Base-by-base conservation (phyloP, 2,329 filamentous ascomycete species). In the Cladobotryum protrusum region DNA sequence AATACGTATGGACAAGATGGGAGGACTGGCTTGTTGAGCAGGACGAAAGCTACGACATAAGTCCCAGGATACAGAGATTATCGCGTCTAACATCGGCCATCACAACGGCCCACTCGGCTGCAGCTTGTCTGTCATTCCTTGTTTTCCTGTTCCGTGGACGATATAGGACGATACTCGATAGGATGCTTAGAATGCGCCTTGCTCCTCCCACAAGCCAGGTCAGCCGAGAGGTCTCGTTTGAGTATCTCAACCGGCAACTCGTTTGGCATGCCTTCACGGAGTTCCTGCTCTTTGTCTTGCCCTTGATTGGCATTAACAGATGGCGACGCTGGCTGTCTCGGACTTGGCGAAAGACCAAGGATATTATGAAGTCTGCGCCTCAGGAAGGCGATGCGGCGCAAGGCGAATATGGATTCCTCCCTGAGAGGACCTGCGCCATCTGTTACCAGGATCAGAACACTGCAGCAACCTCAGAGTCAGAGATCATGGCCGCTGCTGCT, bases 201-300 rank as follows among this genome's bases (percentile, higher is more conserved):
- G 86, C 89, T 3, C 87, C 93, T 7, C 86, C 87, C 5, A 91
- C 86, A 3, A 89, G 82, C 62, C 88, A 95, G 64, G 86, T 95
- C 56, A 89, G 83, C 64, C 81, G 92, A 32, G 90, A 97, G 68
- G 91, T 99, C 20, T 95, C 89, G 1, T 97, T 99, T 64, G 93
- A 99, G 70, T 97, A 96, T 62, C 81, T 97, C 45, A 99, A 99
- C 67, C 85, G 93, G 43, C 93, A 99, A 70, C 82, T 99, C 11
- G 93, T 99, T 35, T 99, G 93, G 93, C 93, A 99, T 69, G 93
- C 93, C n/a, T 96, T 99, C 62, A 99, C 93, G 20, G 93, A 99
- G 66, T 99, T 99, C 61, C 75, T 99, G n/a, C 79, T 99, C 32
- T 99, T 97, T 67, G 80, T 97, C 15, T 77, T 99, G n/a, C 93